These are phyloP conservation scores for Fusarium penzigii DNA, from an alignment of 2,329 filamentous ascomycete species.

Conservation along the genomic window DNA sequence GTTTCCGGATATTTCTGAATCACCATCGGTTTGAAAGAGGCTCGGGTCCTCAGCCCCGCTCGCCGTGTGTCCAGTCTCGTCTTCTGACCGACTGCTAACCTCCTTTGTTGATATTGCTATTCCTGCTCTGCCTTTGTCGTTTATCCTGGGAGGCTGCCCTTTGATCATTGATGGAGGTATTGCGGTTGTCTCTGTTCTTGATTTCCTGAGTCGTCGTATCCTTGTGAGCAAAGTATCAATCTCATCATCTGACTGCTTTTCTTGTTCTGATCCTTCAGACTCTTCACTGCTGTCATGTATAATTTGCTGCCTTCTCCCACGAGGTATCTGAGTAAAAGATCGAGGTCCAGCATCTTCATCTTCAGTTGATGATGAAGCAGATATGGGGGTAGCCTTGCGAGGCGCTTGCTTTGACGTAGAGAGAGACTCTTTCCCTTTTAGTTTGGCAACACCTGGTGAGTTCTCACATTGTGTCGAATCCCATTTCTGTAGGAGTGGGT, in stretches of 20 bases:
- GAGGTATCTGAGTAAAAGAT: constrained; percentile 5
- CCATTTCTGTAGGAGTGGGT: constrained; percentile 37
- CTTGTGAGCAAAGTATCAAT: constrained; percentile 16
- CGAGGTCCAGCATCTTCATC: constrained; percentile 15
- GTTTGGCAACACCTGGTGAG: background rate
- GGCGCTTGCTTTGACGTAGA: background rate
- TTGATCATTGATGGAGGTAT: background rate
- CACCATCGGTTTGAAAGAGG: constrained; percentile 27
- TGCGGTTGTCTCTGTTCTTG: background rate
- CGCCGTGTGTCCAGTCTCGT: constrained; percentile 6
- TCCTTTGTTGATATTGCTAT: constrained; percentile 12
- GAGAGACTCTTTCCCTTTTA: background rate
- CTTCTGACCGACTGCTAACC: constrained; percentile 10
- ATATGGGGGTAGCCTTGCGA: background rate
- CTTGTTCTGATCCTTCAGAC: constrained; percentile 7
- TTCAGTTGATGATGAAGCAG: background rate
- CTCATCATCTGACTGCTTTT: constrained; percentile 13
- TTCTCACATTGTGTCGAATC: constrained; percentile 23
- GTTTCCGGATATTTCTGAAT: constrained; percentile 17
- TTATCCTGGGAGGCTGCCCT: background rate
- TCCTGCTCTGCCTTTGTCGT: constrained; percentile 3
- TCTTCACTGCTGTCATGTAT: constrained; percentile 18
- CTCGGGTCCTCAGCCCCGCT: constrained; percentile 23
- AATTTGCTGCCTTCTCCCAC: constrained; percentile 9
- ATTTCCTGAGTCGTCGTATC: constrained; percentile 19